Evolutionary conservation across 768 basidiomycete genomes (phyloP), one percentile per base, ranked within the genome.

Genomic region (Mycena galopus): DNA sequence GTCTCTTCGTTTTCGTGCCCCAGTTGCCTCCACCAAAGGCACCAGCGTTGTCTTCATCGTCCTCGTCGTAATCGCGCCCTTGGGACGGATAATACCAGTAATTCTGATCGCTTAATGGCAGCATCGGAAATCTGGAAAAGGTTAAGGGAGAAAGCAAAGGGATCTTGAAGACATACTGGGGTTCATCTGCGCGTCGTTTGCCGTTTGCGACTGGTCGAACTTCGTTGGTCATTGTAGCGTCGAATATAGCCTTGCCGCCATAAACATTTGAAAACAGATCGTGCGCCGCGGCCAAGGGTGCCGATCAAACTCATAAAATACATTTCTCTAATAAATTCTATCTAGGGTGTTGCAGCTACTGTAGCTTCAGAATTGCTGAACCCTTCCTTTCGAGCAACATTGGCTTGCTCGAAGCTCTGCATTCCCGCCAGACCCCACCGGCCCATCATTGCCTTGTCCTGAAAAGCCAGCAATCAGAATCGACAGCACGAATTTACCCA

Each of bases 371-470:
- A 35, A 27, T 33, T 29, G 30, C 78, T 79, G n/a, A 77, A 65
- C 25, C 77, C 84, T 79, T 91, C 91, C 77, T 90, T 91, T 67
- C 81, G 82, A 25, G 87, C 88, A 37, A 94, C 89, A 70, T 83
- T 86, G 25, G 81, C 78, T 77, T 96, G 92, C 79, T 94, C 93
- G 81, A 99, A 99, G 78, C 94, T 96, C 66, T 85, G 86, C 94
- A 98, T 96, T 35, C 97, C 97, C 72, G 92, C 86, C 33, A 99
- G 85, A 35, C 97, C 97, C 96, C 96, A 98, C 51, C 96, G 90
- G 6, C 82, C 85, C 91, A 99, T 94, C 96, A 98, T 95, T 12
- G 92, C 88, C 80, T 97, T 97, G 82, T 99, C 97, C 90, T 94
- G 77, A 44, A 76, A 47, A 59, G 53, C 32, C 12, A 47, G 16